Base-by-base conservation (phyloP, 768 basidiomycete species). In the Hygrocybe punicea region DNA sequence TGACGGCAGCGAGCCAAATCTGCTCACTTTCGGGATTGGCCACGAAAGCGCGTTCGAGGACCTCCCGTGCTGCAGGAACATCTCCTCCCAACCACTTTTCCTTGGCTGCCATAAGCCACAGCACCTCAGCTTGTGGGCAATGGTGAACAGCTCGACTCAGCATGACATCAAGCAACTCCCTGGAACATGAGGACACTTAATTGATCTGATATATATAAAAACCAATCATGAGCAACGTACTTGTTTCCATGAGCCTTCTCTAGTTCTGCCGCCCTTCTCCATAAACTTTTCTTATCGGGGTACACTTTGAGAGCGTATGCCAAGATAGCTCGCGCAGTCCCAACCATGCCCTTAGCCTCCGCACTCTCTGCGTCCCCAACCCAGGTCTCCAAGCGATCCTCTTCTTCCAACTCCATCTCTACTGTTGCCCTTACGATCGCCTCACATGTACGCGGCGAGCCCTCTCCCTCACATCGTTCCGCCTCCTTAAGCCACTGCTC, bases 81-180 rank as follows among this genome's bases (percentile, higher is more conserved):
- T 98, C 91, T 6, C 91, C 91, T 23, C 75, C 76, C 14, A 93
- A 67, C 96, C 96, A 99, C 69, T 93, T 91, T 76, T 98, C 96
- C 73, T 99, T 99, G 3, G 96, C 97, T 51, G 87, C 83, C 94
- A 98, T 98, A 33, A 98, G 81, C 97, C 97, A 98, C 5, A 99
- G 77, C 0, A 93, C 90, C 70, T 98, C 96, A 1, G 94, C 95
- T 62, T 94, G 92, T 0, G 96, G 97, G 29, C 29, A 29, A 29
- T 29, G 29, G 29, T 29, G 29, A 29, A 29, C 29, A 29, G 29
- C 29, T 29, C 29, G 29, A 29, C 29, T 29, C 29, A 29, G 29
- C 29, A 8, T 29, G 29, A 29, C 29, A 29, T 29, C 29, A 29
- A 29, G 29, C 29, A 29, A 29, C 29, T 29, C 29, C 29, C 29